Evolutionary conservation across 2,329 filamentous ascomycete species (phyloP).

Genomic region (Fusarium pseudoanthophilum): DNA sequence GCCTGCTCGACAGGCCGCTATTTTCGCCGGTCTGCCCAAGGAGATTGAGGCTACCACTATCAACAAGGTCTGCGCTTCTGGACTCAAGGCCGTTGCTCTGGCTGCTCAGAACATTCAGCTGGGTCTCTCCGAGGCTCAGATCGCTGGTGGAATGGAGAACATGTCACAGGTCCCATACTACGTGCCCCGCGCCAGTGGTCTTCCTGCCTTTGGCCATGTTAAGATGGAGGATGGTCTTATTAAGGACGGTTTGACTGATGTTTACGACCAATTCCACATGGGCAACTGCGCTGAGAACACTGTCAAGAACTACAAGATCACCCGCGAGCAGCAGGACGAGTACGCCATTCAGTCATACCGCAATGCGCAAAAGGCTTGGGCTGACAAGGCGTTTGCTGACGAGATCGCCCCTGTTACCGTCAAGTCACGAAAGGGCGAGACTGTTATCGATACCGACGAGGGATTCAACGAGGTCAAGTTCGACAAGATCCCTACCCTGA

Average conservation of each 20-base stretch:
- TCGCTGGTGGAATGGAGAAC: slow-evolving; percentile 98
- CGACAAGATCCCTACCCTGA: slow-evolving; percentile 86
- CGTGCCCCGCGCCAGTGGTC: slow-evolving; percentile 79
- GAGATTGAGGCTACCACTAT: slow-evolving; percentile 89
- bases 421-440: slow-evolving; percentile 84
- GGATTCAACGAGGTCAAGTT: slow-evolving; percentile 87
- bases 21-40: slow-evolving; percentile 87
- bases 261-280: slow-evolving; percentile 98
- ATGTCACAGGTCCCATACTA: slow-evolving; percentile 97
- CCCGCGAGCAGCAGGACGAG: slow-evolving; percentile 86
- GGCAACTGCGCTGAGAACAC: slow-evolving; percentile 96
- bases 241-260: slow-evolving; percentile 94
- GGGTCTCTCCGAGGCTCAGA: slow-evolving; percentile 85
- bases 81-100: slow-evolving; percentile 89
- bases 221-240: slow-evolving; percentile 92
- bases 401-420: slow-evolving; percentile 92
- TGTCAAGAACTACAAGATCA: slow-evolving; percentile 85
- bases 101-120: slow-evolving; percentile 96
- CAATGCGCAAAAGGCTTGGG: slow-evolving; percentile 91
- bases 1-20: slow-evolving; percentile 88
- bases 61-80: slow-evolving; percentile 98
- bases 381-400: slow-evolving; percentile 81
- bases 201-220: slow-evolving; percentile 87
- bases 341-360: slow-evolving; percentile 92
- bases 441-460: slow-evolving; percentile 83